These are phyloP conservation scores for Arthromyces matolae DNA, from an alignment of 768 basidiomycete genomes.

Conservation along the genomic window DNA sequence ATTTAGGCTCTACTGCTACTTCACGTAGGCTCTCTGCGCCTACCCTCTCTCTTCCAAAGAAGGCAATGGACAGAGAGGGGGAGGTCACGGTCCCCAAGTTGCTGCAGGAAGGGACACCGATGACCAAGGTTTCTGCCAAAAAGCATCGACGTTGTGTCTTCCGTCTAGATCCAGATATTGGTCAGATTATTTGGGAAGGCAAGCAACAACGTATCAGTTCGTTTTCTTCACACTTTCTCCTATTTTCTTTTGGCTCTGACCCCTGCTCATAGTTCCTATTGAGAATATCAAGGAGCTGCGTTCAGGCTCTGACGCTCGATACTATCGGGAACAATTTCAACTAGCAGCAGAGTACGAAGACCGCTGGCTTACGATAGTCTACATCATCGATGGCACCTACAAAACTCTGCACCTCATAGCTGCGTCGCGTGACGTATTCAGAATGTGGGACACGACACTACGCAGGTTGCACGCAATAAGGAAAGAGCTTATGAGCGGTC, in stretches of 20 bases:
- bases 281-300: conserved; percentile 90
- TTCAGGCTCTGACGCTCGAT: conserved; percentile 66
- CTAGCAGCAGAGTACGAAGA: conserved; percentile 63
- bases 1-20: background rate
- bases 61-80: conserved; percentile 11
- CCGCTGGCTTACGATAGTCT: conserved; percentile 86
- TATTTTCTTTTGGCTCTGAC: background rate
- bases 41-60: conserved; percentile 10
- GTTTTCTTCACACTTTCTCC: conserved; percentile 48
- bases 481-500: conserved; percentile 70
- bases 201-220: conserved; percentile 59
- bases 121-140: conserved; percentile 82
- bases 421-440: conserved; percentile 46
- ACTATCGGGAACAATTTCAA: conserved; percentile 73
- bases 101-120: conserved; percentile 60
- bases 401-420: conserved; percentile 87
- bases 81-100: conserved; percentile 49
- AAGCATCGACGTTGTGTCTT: conserved; percentile 71
- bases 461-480: conserved; percentile 65
- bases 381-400: conserved; percentile 72
- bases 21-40: conserved; percentile 6
- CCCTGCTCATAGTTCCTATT: conserved; percentile 60
- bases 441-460: conserved; percentile 63
- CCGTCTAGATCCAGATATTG: conserved; percentile 73
- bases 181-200: conserved; percentile 76